phyloP scores from a whole-genome alignment of 139 green algal genomes.

The Picochlorum sp. region DNA sequence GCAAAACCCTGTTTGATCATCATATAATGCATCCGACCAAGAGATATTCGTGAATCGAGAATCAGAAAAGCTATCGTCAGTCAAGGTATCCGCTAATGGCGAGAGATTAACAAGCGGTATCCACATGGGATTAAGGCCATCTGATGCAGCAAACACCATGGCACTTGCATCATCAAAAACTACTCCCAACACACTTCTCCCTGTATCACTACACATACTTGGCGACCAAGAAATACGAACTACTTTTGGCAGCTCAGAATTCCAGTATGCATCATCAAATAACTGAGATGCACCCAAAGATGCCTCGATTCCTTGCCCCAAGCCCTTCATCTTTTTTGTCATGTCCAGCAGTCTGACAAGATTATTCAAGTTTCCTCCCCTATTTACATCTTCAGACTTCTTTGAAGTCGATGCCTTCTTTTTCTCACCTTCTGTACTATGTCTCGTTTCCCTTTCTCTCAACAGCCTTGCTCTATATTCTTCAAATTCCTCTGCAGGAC shows the following conservation, averaged over 20 bases:
- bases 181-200: conserved; percentile 31
- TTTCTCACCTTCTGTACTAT: neutral
- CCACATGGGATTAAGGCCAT: neutral
- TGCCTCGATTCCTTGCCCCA: neutral
- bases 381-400: neutral
- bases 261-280: neutral
- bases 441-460: neutral
- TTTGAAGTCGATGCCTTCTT: neutral
- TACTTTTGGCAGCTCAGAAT: neutral
- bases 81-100: neutral
- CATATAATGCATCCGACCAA: conserved; percentile 16
- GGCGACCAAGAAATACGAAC: conserved; percentile 7
- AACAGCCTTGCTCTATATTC: neutral
- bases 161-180: conserved; percentile 31
- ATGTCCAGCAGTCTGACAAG: neutral
- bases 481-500: neutral
- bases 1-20: neutral
- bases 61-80: conserved; percentile 13
- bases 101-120: neutral
- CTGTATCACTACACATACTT: neutral
- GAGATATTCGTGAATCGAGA: neutral
- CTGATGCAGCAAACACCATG: conserved; percentile 29
- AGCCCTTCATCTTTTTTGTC: neutral
- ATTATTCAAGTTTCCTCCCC: neutral
- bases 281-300: neutral